Conservation (phyloP, 352 stramenopile species). For the Halophytophthora batemanensis region DNA sequence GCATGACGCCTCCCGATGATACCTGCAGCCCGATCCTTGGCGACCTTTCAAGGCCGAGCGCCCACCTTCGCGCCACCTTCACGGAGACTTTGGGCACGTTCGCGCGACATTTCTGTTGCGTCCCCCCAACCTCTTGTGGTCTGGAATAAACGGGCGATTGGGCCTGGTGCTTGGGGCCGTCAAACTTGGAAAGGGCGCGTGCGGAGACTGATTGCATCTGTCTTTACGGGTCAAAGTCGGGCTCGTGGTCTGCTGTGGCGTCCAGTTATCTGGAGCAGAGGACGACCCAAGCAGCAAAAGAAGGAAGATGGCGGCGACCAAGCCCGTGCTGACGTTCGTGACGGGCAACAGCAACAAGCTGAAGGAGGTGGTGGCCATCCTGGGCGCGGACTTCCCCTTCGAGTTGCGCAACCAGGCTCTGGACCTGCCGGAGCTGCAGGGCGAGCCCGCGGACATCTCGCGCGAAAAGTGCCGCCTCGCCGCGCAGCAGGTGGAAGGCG, state of each 20-base stretch:
- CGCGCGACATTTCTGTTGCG: no score
- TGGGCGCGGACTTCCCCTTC: constrained; percentile 87
- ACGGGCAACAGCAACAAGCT: constrained; percentile 89
- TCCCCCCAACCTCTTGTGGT: no score
- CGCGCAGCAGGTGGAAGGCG: constrained; percentile 75
- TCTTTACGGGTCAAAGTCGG: no score
- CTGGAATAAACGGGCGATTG: no score
- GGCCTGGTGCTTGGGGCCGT: no score
- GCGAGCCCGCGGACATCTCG: constrained; percentile 93
- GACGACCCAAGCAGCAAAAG: not conserved
- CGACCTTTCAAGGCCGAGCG: constrained; percentile 25
- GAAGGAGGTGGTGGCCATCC: constrained; percentile 75
- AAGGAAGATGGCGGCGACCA: constrained; percentile 24
- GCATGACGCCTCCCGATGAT: constrained; percentile 11
- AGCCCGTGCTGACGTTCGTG: constrained; percentile 76
- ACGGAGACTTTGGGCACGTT: no score
- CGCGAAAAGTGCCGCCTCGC: constrained; percentile 94
- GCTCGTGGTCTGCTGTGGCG: no score
- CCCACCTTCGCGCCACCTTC: no score
- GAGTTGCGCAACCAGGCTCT: constrained; percentile 91
- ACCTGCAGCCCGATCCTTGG: not conserved
- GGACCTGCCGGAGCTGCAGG: constrained; percentile 97
- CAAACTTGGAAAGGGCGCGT: no score
- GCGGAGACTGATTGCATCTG: no score
- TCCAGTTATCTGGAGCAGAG: constrained; percentile 1